A percentile compares a stretch with the other conserved stretches of the same genome.
Conservation (phyloP, 257 asterid genomes). For the Nicotiana tabacum region DNA sequence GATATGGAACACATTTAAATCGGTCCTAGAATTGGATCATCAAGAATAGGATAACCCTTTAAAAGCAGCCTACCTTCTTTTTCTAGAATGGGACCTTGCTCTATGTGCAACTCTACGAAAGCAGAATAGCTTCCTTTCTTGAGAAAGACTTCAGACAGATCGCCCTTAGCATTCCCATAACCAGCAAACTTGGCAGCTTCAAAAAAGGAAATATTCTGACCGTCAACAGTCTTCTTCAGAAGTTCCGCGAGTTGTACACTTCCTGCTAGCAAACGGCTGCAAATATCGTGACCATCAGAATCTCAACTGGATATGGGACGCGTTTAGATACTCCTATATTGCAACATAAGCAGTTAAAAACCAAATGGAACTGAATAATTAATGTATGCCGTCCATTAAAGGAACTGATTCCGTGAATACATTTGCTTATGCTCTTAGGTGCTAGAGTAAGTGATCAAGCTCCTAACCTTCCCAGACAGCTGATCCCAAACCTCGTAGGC, state of each 20-base stretch:
- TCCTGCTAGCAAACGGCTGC: conserved; percentile 92
- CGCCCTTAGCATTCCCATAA: conserved; percentile 34
- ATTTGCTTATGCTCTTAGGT: background rate
- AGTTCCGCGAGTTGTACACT: conserved; percentile 55
- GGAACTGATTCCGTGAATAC: background rate
- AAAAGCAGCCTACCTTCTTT: conserved; percentile 58
- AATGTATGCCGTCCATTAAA: background rate
- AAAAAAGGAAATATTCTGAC: conserved; percentile 51
- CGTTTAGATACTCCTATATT: background rate
- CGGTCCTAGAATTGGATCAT: background rate
- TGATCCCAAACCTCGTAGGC: conserved; percentile 94
- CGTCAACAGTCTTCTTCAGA: conserved; percentile 60
- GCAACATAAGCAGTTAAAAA: background rate
- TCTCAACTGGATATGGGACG: background rate
- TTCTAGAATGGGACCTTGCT: conserved; percentile 97
- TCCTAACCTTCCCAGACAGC: conserved; percentile 93
- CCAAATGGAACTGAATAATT: too few relatives aligned
- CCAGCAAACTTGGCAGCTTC: conserved; percentile 83
- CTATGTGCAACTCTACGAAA: conserved; percentile 84
- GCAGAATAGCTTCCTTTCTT: conserved; percentile 71
- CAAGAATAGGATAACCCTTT: background rate
- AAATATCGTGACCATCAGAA: conserved; percentile 30
- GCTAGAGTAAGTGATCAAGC: background rate
- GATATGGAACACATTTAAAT: background rate
- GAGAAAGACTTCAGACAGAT: conserved; percentile 57